Conservation (phyloP, 257 asterid genomes). For the Fraxinus cuspidata region DNA sequence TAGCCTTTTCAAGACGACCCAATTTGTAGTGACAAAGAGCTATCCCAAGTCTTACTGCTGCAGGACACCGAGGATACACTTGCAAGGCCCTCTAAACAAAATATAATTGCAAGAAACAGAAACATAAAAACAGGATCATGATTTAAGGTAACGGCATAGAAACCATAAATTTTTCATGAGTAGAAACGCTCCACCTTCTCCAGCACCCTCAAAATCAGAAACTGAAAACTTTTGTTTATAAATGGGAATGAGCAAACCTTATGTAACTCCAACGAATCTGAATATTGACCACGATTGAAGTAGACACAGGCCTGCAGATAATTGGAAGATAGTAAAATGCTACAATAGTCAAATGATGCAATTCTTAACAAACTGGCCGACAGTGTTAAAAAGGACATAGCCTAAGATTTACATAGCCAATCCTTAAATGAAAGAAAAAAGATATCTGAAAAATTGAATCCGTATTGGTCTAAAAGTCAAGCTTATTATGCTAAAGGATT, state of each 20-base stretch:
- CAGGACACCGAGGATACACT: slow-evolving; percentile 84
- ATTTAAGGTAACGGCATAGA: too few relatives aligned
- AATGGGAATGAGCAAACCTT: slow-evolving; percentile 55
- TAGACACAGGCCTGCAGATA: slow-evolving; percentile 88
- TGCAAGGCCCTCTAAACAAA: slow-evolving; percentile 75
- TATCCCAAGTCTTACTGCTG: slow-evolving; percentile 79
- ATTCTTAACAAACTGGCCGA: slow-evolving; percentile 17
- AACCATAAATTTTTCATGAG: too few relatives aligned
- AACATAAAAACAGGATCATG: too few relatives aligned
- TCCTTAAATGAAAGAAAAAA: slow-evolving; percentile 20
- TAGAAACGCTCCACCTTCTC: background rate
- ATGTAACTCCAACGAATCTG: slow-evolving; percentile 82
- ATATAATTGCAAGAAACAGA: slow-evolving; percentile 19
- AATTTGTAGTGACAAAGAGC: slow-evolving; percentile 88
- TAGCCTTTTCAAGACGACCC: slow-evolving; percentile 85
- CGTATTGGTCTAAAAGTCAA: background rate
- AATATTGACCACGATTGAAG: slow-evolving; percentile 76
- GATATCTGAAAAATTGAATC: slow-evolving; percentile 11
- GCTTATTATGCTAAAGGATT: background rate
- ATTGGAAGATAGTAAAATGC: slow-evolving; percentile 24
- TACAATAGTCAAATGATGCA: slow-evolving; percentile 12
- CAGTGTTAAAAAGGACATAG: slow-evolving; percentile 21
- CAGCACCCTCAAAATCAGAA: background rate
- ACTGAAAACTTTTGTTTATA: slow-evolving; percentile 20
- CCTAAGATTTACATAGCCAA: slow-evolving; percentile 7